Evolutionary conservation across 148 eudicot genomes (phyloP), one percentile per base, ranked within the genome.

Genomic region (Arctostaphylos glauca): DNA sequence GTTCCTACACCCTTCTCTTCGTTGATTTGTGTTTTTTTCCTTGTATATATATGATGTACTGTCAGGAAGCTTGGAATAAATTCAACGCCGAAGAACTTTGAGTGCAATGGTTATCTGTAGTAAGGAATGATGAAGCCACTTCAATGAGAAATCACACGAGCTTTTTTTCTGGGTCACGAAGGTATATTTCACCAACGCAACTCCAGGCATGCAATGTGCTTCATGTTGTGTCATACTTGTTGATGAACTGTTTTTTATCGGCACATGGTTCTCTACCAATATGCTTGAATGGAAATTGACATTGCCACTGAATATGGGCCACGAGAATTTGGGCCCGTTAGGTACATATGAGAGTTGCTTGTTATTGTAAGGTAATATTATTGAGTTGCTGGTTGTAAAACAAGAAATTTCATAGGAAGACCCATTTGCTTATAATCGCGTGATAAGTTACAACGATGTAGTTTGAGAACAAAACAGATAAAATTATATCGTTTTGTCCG

Each of bases 1-100:
- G 9, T 25, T 52, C 23, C 60, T 49, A 25, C 9, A 38, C 67
- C 25, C 18, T 9, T 50, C 47, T 5, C 46, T 23, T 53, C 21
- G 21, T 21, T 21, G 46, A 66, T 53, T 52, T 13, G 49, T 16
- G 14, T 16, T 13, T 47, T 60, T 21, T 14, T 55, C n/a, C 16
- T 72, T 58, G 19, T 46, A 38, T 68, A 48, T 23, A 9, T 3
- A 68, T 18, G 15, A 46, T 46, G 58, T 64, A 18, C 38, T 43
- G 18, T 80, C 70, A 90, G 92, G 92, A 90, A 86, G 89, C 90
- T 50, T 90, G 90, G 90, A 90, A 84, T 82, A 90, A 90, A 81
- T 90, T 88, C 83, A 88, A 84, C 68, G 79, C 92, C 0, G 90
- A 90, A 84, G 92, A 88, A 80, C 84, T 88, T 49, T 77, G 48